phyloP scores from a whole-genome alignment of 2,329 filamentous ascomycete genomes.

The Scytalidium sp. region DNA sequence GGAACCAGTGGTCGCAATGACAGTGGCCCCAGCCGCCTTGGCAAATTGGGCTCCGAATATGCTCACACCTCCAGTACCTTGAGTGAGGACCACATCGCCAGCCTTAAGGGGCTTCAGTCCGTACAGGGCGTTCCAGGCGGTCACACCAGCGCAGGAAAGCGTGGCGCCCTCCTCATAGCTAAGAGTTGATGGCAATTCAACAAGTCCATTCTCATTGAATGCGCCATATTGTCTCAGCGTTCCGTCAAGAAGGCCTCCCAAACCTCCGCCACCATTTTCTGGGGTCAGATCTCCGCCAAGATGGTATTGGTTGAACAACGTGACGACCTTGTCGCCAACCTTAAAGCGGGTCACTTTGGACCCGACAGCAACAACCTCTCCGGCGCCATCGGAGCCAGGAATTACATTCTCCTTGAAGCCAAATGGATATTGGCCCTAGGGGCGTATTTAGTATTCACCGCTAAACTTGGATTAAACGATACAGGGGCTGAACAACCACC shows the following conservation, averaged over 20 bases:
- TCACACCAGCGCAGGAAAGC: conserved; percentile 49
- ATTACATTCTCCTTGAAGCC: conserved; percentile 19
- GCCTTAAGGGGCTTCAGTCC: conserved; percentile 36
- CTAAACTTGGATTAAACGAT: not conserved
- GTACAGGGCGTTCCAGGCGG: conserved; percentile 56
- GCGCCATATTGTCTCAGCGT: conserved; percentile 46
- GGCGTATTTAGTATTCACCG: too few relatives aligned
- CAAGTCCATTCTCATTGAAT: conserved; percentile 55
- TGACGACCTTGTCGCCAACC: conserved; percentile 56
- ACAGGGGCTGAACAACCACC: too few relatives aligned
- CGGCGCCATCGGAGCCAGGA: conserved; percentile 38
- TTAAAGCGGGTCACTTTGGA: conserved; percentile 54
- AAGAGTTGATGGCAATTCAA: conserved; percentile 51
- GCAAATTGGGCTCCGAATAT: conserved; percentile 37
- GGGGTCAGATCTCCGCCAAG: conserved; percentile 19
- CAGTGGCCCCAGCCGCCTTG: conserved; percentile 35
- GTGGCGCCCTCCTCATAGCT: conserved; percentile 45
- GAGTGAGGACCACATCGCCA: conserved; percentile 36
- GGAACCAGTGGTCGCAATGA: conserved; percentile 40
- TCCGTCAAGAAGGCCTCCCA: conserved; percentile 52
- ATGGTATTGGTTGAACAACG: conserved; percentile 52
- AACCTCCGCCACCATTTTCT: conserved; percentile 37
- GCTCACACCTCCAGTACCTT: conserved; percentile 41
- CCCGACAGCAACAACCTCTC: conserved; percentile 48
- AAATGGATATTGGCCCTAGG: conserved; percentile 24